These are phyloP conservation scores for Ilyonectria robusta DNA, from an alignment of 2,329 filamentous ascomycete genomes.

Conservation along the genomic window DNA sequence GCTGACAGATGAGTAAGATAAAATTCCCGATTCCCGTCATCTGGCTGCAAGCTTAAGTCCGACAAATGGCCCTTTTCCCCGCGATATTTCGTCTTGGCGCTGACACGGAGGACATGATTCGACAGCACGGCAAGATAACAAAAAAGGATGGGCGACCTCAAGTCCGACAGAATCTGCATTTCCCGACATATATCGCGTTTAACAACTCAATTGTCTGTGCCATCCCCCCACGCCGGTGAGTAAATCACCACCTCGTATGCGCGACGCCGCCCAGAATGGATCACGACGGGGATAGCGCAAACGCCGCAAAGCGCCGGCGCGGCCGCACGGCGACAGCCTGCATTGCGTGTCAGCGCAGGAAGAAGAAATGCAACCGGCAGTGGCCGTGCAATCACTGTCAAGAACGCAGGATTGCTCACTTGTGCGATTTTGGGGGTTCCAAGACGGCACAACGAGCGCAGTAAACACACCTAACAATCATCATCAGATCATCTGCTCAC, in stretches of 20 bases:
- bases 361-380: conserved; percentile 1
- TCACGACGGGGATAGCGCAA: background rate
- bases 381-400: conserved; percentile 3
- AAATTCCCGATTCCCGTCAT: background rate
- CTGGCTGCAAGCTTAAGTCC: background rate
- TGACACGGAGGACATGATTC: background rate
- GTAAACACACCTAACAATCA: background rate
- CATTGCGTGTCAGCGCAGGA: background rate
- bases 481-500: background rate
- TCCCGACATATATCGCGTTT: background rate
- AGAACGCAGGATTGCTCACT: background rate
- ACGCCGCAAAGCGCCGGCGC: background rate
- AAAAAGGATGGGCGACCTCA: background rate
- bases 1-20: background rate
- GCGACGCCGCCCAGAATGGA: background rate
- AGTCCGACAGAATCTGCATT: background rate
- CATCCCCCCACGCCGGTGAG: background rate
- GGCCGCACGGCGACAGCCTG: background rate
- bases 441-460: background rate
- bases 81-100: background rate
- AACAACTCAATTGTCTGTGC: background rate
- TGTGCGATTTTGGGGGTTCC: background rate
- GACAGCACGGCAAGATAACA: background rate
- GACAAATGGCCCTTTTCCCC: background rate
- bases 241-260: background rate